Percentiles rank a stretch among this genome's conserved stretches.
Conservation (phyloP, 2,329 filamentous ascomycete genomes). For the Hortaea werneckii region DNA sequence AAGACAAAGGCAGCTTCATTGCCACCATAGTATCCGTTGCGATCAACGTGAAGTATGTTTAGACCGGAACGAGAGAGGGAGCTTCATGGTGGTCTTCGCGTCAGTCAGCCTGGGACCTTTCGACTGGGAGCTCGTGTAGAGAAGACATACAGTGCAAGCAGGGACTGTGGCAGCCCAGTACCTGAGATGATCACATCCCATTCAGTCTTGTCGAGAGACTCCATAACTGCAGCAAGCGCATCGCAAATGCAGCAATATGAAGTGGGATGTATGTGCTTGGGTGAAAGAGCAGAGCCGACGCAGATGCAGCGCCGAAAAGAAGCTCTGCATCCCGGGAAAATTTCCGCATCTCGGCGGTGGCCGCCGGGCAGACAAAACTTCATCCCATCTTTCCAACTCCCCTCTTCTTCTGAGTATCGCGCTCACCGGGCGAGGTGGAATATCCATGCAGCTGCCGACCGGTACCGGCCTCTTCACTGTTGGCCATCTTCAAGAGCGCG, state of each 20-base stretch:
- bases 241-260: too few species aligned
- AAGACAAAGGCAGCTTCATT: slow-evolving; percentile 76
- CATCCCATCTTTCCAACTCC: slow-evolving; percentile 7
- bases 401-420: slow-evolving; percentile 16
- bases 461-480: slow-evolving; percentile 34
- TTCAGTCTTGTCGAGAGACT: slow-evolving; percentile 39
- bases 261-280: background rate
- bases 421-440: slow-evolving; percentile 18
- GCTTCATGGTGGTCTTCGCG: slow-evolving; percentile 52
- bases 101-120: slow-evolving; percentile 53
- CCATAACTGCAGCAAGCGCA: slow-evolving; percentile 26
- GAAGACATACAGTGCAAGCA: slow-evolving; percentile 42
- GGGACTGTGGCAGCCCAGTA: slow-evolving; percentile 43
- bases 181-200: slow-evolving; percentile 46
- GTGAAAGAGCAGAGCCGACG: background rate
- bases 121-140: slow-evolving; percentile 2
- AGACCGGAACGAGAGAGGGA: slow-evolving; percentile 85
- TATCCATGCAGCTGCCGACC: slow-evolving; percentile 15
- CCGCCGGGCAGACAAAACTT: slow-evolving; percentile 3
- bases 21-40: slow-evolving; percentile 80
- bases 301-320: background rate
- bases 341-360: background rate
- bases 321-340: background rate
- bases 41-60: slow-evolving; percentile 82
- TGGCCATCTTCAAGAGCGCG: slow-evolving; percentile 27